phyloP scores from a whole-genome alignment of 2,329 filamentous ascomycete species.

The Xylaria sp. region DNA sequence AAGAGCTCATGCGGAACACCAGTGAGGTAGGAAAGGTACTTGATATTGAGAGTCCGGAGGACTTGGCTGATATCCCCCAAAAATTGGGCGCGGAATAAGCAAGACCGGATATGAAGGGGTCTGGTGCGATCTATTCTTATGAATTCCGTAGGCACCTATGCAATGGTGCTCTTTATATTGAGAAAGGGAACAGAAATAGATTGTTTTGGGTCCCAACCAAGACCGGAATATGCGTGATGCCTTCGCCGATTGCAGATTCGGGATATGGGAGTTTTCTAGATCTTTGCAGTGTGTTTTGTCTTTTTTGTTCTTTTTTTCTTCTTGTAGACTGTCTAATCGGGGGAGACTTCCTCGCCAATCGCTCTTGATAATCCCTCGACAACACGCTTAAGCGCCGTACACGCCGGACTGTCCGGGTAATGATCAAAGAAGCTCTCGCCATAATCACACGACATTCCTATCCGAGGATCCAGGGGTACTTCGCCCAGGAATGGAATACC shows the following conservation, averaged over 20 bases:
- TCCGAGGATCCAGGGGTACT: slow-evolving; percentile 86
- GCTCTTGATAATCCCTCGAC: slow-evolving; percentile 66
- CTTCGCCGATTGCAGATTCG: neutral
- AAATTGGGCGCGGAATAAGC: slow-evolving; percentile 43
- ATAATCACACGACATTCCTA: slow-evolving; percentile 94
- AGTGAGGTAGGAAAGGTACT: slow-evolving; percentile 85
- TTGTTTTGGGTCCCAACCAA: neutral
- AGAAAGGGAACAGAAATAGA: neutral
- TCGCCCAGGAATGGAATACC: slow-evolving; percentile 81
- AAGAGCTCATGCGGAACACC: slow-evolving; percentile 91
- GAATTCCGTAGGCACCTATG: neutral
- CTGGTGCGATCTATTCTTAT: neutral
- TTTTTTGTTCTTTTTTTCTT: slow-evolving; percentile 1
- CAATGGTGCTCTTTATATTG: neutral
- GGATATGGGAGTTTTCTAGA: neutral
- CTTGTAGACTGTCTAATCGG: slow-evolving; percentile 31
- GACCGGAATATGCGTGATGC: neutral
- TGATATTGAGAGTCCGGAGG: slow-evolving; percentile 75
- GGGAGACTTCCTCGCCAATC: slow-evolving; percentile 53
- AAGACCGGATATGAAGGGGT: neutral
- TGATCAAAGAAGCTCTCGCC: slow-evolving; percentile 96
- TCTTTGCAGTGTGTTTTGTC: neutral
- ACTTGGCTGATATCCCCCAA: slow-evolving; percentile 73
- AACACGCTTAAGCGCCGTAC: slow-evolving; percentile 71
- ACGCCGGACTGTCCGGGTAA: slow-evolving; percentile 89